Conservation (phyloP, 306 rosid species). For the Sechiopsis laciniata region DNA sequence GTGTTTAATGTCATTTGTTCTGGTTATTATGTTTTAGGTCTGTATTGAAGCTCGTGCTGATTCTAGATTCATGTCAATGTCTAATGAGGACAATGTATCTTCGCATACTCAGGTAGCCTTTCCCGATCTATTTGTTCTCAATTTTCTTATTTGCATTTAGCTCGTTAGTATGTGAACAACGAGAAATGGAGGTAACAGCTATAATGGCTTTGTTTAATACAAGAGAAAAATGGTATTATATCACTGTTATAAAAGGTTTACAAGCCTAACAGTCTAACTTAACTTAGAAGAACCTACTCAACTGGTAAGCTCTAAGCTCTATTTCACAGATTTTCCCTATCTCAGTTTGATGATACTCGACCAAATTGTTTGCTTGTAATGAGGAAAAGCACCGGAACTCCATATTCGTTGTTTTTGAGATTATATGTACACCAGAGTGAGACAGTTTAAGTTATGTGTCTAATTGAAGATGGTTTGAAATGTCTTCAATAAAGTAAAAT, state of each 20-base stretch:
- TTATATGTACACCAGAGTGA: background rate
- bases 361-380: background rate
- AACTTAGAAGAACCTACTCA: background rate
- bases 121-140: background rate
- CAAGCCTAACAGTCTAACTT: background rate
- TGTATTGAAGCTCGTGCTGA: slow-evolving; percentile 19
- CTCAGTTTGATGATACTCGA: background rate
- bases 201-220: too few species aligned
- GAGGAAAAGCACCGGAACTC: background rate
- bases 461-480: too few species aligned
- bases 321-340: slow-evolving; percentile 10
- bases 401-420: background rate
- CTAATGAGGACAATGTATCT: slow-evolving; percentile 52
- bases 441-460: too few species aligned
- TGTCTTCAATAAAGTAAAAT: too few species aligned
- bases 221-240: background rate
- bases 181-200: too few species aligned
- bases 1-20: background rate
- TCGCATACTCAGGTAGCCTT: slow-evolving; percentile 45
- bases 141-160: slow-evolving; percentile 11
- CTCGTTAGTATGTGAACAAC: background rate
- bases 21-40: slow-evolving; percentile 12
- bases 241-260: background rate
- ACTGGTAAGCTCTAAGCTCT: background rate
- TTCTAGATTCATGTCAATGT: slow-evolving; percentile 43